Evolutionary conservation across 345 rosid genomes (phyloP), one percentile per base, ranked within the genome.

Genomic region (Salix exigua): DNA sequence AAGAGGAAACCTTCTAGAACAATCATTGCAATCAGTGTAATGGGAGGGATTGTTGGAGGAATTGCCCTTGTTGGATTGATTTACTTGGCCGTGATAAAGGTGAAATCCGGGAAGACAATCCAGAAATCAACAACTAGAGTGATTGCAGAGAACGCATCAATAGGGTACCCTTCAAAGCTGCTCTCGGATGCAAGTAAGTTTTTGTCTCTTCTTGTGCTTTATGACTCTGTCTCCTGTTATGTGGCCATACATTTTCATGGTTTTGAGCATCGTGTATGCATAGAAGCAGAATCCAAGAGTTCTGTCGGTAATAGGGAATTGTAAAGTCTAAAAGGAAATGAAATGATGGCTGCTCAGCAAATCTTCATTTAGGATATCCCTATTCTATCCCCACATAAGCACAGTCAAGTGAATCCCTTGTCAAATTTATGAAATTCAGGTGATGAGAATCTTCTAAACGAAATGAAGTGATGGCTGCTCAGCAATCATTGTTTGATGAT

Each of bases 171-270:
- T 63, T 89, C 97, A 28, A 93, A 93, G 83, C 60, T 96, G 76
- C 89, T 89, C 71, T 86, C 91, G 0, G 97, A 93, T 86, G 97
- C 98, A 81, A 92, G 98, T 96, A 90, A 91, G 90, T 26, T 72
- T 75, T n/a, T 58, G 37, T 73, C 21, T 40, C 66, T 64, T 10
- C 71, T 61, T 68, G 67, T 79, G 26, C 72, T 67, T 33, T 73
- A 33, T 78, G 46, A 1, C 6, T 71, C 25, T 68, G 48, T 23
- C 62, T 58, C 23, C 28, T n/a, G 25, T 0, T 0, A 58, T 58
- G 62, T 3, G 62, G 62, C 28, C 25, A 10, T n/a, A n/a, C 14
- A n/a, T 55, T 55, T 55, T 10, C 61, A 9, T n/a, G 23, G 26
- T 9, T n/a, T 55, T 42, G 69, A 64, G 38, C 28, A 2, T 19